Evolutionary conservation across 2,329 filamentous ascomycete species (phyloP).

Genomic region (Nemania sp.): DNA sequence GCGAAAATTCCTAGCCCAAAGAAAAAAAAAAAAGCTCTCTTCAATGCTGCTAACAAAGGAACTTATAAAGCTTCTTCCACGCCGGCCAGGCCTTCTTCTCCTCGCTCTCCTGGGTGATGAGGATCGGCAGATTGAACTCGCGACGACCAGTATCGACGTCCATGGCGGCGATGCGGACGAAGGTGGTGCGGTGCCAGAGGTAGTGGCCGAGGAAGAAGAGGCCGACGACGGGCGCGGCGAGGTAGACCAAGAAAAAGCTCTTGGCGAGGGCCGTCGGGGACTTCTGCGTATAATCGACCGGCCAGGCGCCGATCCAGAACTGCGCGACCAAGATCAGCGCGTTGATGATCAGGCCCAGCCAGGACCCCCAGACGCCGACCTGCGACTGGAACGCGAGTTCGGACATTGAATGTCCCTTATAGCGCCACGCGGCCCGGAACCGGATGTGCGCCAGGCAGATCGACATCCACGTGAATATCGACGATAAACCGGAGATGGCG

Average conservation of each 20-base stretch:
- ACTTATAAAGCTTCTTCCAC: conserved; percentile 78
- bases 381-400: conserved; percentile 84
- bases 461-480: conserved; percentile 78
- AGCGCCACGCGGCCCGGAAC: conserved; percentile 79
- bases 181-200: conserved; percentile 68
- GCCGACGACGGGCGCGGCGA: conserved; percentile 70
- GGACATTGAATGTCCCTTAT: conserved; percentile 68
- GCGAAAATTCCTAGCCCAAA: too few relatives aligned
- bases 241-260: conserved; percentile 74
- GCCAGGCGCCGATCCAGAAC: conserved; percentile 85
- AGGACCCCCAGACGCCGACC: conserved; percentile 78
- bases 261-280: conserved; percentile 52
- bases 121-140: conserved; percentile 77
- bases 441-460: conserved; percentile 92
- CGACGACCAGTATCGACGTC: conserved; percentile 84
- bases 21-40: conserved; percentile 11
- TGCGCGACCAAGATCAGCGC: conserved; percentile 76
- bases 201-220: conserved; percentile 76
- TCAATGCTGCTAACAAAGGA: conserved; percentile 75
- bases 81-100: conserved; percentile 72
- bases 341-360: conserved; percentile 77
- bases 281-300: conserved; percentile 60
- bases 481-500: conserved; percentile 71
- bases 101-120: conserved; percentile 78
- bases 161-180: conserved; percentile 74